Percentiles rank a stretch among this genome's conserved stretches.
Evolutionary conservation across 306 rosid genomes (phyloP).

Genomic region (Argentina anserina): DNA sequence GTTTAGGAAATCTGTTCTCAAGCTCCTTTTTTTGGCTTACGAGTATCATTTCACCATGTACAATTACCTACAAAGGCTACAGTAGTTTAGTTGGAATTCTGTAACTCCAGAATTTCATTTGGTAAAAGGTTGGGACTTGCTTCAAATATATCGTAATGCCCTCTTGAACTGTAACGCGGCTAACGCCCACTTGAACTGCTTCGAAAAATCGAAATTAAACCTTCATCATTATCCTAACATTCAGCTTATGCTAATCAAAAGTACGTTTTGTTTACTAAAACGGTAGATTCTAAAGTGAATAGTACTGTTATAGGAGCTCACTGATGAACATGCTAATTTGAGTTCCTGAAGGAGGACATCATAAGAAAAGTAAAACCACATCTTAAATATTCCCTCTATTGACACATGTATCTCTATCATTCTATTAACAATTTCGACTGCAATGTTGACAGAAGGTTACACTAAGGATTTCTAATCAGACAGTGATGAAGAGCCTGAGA

Average conservation of each 20-base stretch:
- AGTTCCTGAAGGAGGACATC: neutral
- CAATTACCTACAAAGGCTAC: neutral
- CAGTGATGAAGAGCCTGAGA: conserved; percentile 28
- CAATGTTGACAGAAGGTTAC: conserved; percentile 2
- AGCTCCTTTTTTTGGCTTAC: neutral
- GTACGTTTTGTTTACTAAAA: neutral
- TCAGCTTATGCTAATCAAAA: too few relatives aligned
- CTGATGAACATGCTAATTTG: neutral
- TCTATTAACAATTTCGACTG: conserved; percentile 5
- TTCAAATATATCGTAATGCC: neutral
- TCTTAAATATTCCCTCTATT: neutral
- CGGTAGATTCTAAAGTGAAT: neutral
- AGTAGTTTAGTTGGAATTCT: neutral
- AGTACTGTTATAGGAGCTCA: neutral
- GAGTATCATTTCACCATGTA: neutral
- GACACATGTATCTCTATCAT: neutral
- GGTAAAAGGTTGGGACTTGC: neutral
- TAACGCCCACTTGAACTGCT: too few relatives aligned
- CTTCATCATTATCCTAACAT: neutral
- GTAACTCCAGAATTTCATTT: neutral
- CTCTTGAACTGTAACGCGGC: too few relatives aligned
- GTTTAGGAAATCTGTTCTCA: conserved; percentile 22
- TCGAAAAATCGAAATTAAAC: neutral
- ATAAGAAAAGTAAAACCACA: neutral
- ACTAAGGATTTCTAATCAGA: conserved; percentile 1